phyloP scores from a whole-genome alignment of 1,139 yeast species.

The Yamadazyma kanchanaburiensis region DNA sequence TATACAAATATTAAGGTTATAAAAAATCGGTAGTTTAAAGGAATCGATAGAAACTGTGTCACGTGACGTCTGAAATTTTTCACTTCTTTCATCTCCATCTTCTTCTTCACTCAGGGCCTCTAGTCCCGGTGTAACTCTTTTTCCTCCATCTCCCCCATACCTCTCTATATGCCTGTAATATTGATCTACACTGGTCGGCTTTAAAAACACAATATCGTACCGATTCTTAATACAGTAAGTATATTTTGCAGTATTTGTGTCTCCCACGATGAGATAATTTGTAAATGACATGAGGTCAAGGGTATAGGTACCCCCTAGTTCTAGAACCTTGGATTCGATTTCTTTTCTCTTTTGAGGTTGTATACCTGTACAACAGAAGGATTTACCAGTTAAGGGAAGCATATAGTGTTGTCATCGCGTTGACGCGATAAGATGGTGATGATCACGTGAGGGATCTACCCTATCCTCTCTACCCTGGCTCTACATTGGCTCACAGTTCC shows the following conservation, averaged over 20 bases:
- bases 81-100: too few species aligned
- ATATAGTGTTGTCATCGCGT: conserved; percentile 1
- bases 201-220: conserved; percentile 55
- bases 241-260: conserved; percentile 64
- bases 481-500: background rate
- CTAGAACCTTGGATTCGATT: conserved; percentile 38
- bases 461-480: too few species aligned
- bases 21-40: conserved; percentile 42
- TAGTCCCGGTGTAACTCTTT: background rate
- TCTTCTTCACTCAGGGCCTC: too few species aligned
- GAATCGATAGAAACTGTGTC: conserved; percentile 6
- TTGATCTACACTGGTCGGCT: conserved; percentile 11
- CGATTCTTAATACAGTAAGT: conserved; percentile 58
- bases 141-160: background rate
- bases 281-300: conserved; percentile 68
- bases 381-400: conserved; percentile 30
- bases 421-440: background rate
- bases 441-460: background rate
- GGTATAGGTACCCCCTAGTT: conserved; percentile 63
- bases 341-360: conserved; percentile 25
- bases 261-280: conserved; percentile 65
- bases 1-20: conserved; percentile 46
- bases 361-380: conserved; percentile 45
- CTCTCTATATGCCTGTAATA: conserved; percentile 6
- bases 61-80: too few species aligned